phyloP scores from a whole-genome alignment of 148 eudicot species.

The Rhododendron vialii region DNA sequence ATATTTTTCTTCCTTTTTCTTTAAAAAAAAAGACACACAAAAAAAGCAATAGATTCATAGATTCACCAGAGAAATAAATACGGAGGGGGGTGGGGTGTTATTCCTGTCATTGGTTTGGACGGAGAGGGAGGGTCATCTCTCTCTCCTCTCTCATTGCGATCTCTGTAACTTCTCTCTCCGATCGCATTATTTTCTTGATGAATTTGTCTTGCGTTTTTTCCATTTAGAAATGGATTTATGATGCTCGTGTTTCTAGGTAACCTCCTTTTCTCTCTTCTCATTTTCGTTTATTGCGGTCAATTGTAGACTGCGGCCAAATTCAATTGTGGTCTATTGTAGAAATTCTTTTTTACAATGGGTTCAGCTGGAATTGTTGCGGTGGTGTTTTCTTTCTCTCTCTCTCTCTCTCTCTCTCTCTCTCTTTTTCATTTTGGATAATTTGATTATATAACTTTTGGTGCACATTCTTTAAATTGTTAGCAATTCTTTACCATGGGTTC shows the following conservation, averaged over 20 bases:
- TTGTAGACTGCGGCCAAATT: neutral
- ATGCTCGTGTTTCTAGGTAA: neutral
- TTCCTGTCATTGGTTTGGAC: slow-evolving; percentile 4
- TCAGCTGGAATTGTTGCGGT: neutral
- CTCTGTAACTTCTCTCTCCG: neutral
- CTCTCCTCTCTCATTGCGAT: neutral
- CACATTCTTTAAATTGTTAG: no score
- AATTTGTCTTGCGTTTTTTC: no score
- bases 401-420: no score
- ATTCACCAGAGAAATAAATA: neutral
- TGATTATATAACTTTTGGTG: neutral
- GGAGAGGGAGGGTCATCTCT: neutral
- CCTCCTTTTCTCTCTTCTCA: neutral
- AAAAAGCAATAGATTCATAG: neutral
- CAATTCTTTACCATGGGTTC: neutral
- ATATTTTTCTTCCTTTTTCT: neutral
- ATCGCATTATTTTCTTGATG: no score
- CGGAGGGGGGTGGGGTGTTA: no score
- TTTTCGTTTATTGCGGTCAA: neutral
- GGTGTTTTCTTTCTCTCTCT: neutral
- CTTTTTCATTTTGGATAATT: neutral
- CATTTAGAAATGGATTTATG: neutral
- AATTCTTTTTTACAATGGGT: neutral
- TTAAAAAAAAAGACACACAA: neutral
- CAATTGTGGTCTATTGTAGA: neutral